Evolutionary conservation across 2,329 filamentous ascomycete species (phyloP).

Genomic region (Colletotrichum sansevieriae): DNA sequence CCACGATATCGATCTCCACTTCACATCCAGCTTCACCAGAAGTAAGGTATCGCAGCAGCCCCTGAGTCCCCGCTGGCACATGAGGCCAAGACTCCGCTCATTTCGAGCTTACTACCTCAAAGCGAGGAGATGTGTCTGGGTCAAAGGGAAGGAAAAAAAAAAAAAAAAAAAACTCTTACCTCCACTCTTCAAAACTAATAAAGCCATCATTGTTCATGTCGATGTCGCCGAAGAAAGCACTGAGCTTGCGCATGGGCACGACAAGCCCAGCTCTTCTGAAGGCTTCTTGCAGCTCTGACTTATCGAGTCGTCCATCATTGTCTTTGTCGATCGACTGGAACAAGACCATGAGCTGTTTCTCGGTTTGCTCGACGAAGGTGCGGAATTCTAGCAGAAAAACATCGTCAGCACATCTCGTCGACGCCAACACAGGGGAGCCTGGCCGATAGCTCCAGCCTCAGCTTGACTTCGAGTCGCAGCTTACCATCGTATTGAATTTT

Average conservation of each 20-base stretch:
- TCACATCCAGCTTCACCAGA: conserved; percentile 13
- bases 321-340: conserved; percentile 91
- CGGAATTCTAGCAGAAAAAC: conserved; percentile 78
- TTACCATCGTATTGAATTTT: conserved; percentile 91
- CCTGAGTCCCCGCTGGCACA: conserved; percentile 25
- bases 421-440: conserved; percentile 25
- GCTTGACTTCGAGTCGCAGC: conserved; percentile 44
- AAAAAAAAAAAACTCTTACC: too few species aligned
- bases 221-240: conserved; percentile 89
- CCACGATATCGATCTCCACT: not conserved
- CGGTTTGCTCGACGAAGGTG: conserved; percentile 87
- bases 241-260: conserved; percentile 81
- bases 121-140: not conserved
- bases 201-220: conserved; percentile 89
- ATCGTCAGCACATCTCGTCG: conserved; percentile 38
- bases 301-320: conserved; percentile 87
- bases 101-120: not conserved
- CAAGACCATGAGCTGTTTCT: conserved; percentile 83
- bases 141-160: too few species aligned
- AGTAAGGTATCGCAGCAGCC: conserved; percentile 2
- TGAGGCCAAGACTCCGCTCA: not conserved
- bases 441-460: conserved; percentile 31
- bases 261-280: conserved; percentile 83
- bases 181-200: conserved; percentile 96
- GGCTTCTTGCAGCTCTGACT: conserved; percentile 83